Base-by-base conservation (phyloP, 176 grass and related monocot genomes). In the Rhynchospora breviuscula region DNA sequence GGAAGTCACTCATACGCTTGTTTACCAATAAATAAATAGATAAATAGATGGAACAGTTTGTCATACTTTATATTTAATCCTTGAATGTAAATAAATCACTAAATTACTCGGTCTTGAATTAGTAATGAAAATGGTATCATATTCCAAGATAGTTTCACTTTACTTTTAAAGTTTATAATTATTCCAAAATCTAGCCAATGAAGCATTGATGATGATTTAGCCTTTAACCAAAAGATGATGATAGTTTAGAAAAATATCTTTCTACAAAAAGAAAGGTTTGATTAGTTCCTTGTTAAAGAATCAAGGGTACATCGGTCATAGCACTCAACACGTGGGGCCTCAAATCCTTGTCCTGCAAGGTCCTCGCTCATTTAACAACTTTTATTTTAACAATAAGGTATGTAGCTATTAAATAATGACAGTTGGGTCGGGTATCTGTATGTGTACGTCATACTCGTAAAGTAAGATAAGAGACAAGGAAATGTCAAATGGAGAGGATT, bases 221-320 rank as follows among this genome's bases (percentile, higher is more conserved):
- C 54, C 73, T 78, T 78, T 78, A 78, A 78, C 73, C 51, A 78
- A 78, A 78, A 57, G 73, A 78, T n/a, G 12, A 78, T 78, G 73
- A 78, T 33, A 57, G 21, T 78, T 57, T 57, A 77, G 25, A 71
- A 21, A 12, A 57, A 78, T 35, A 57, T 31, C 73, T 35, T 78
- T 57, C 49, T 56, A 77, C 73, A 35, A 35, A 77, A 57, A 78
- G 73, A 57, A 78, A 57, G 73, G 7, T 57, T 33, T 78, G 51
- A 78, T 56, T 78, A 23, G 51, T 78, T 33, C 6, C 73, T 78
- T 78, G 73, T 57, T 78, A 78, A 33, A 78, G 51, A 35, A 78
- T 78, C 23, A 57, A 78, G 73, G 73, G 73, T 57, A 78, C 13
- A 57, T 78, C 7, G 51, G 73, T 78, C 73, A 78, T 57, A 78